These are phyloP conservation scores for Penicillium hesseltinei DNA, from an alignment of 2,329 filamentous ascomycete species.

Conservation along the genomic window DNA sequence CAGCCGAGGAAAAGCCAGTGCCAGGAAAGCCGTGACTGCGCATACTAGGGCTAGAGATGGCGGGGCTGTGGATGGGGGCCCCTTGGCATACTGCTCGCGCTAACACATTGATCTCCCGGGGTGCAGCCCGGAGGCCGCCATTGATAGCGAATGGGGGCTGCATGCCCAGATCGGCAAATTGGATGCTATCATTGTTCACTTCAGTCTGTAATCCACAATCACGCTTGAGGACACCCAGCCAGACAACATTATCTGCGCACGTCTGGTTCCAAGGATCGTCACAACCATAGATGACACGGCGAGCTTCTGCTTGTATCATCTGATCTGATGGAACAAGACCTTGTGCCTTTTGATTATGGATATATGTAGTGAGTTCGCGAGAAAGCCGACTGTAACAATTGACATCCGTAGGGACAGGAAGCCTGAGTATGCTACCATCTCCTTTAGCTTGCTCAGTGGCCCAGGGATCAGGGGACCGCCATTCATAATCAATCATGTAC, in stretches of 20 bases:
- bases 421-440: constrained; percentile 10
- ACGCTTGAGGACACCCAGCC: constrained; percentile 47
- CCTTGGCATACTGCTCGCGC: constrained; percentile 25
- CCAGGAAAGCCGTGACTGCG: constrained; percentile 33
- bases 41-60: constrained; percentile 31
- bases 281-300: constrained; percentile 34
- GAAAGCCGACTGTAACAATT: constrained; percentile 46
- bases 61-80: constrained; percentile 25
- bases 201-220: constrained; percentile 40
- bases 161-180: constrained; percentile 42
- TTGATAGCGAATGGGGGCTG: constrained; percentile 44
- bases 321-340: constrained; percentile 40
- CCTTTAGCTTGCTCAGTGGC: constrained; percentile 22
- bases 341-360: constrained; percentile 33
- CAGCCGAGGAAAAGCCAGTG: constrained; percentile 35
- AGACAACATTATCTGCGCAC: constrained; percentile 47
- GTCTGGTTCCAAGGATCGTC: constrained; percentile 45
- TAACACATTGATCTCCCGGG: constrained; percentile 35
- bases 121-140: constrained; percentile 35
- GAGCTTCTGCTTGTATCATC: constrained; percentile 38
- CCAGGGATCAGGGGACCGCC: constrained; percentile 33
- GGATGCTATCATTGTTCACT: constrained; percentile 34
- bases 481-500: constrained; percentile 38
- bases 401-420: constrained; percentile 34
- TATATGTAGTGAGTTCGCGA: constrained; percentile 40